Percentiles rank a stretch among this genome's conserved stretches.
These are phyloP conservation scores for Penicillium pancosmium DNA, from an alignment of 495 filamentous ascomycete genomes.

Conservation along the genomic window DNA sequence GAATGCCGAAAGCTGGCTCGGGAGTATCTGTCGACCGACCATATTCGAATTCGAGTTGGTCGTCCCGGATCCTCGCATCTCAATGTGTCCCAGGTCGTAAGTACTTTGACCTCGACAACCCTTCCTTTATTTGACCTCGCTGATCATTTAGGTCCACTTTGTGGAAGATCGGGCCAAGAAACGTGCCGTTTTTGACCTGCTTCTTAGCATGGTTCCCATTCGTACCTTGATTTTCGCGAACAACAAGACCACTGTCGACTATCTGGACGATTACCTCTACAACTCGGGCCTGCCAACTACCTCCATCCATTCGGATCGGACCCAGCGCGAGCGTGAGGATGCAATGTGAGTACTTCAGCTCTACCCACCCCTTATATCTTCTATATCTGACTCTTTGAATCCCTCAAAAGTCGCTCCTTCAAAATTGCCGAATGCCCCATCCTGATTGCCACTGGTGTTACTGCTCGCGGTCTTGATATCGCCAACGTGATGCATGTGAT, in stretches of 20 bases:
- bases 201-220: constrained; percentile 65
- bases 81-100: constrained; percentile 74
- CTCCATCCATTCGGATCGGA: constrained; percentile 85
- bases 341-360: constrained; percentile 63
- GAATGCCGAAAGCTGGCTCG: constrained; percentile 72
- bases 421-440: constrained; percentile 72
- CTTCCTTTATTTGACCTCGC: not conserved
- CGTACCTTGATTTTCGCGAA: constrained; percentile 96
- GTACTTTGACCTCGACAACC: constrained; percentile 2
- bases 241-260: constrained; percentile 70
- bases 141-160: constrained; percentile 56
- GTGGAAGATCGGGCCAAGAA: constrained; percentile 66
- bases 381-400: not conserved
- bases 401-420: constrained; percentile 69
- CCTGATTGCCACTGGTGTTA: constrained; percentile 80
- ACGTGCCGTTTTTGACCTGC: constrained; percentile 69
- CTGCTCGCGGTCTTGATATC: constrained; percentile 90
- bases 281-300: constrained; percentile 77
- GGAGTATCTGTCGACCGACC: constrained; percentile 68
- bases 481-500: constrained; percentile 85
- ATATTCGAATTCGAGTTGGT: constrained; percentile 80
- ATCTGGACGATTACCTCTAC: constrained; percentile 84
- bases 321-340: constrained; percentile 91
- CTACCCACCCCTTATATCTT: not conserved
- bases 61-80: constrained; percentile 76